Base-by-base conservation (phyloP, 164 flowering plant genomes). In the Tetracentron sinense region DNA sequence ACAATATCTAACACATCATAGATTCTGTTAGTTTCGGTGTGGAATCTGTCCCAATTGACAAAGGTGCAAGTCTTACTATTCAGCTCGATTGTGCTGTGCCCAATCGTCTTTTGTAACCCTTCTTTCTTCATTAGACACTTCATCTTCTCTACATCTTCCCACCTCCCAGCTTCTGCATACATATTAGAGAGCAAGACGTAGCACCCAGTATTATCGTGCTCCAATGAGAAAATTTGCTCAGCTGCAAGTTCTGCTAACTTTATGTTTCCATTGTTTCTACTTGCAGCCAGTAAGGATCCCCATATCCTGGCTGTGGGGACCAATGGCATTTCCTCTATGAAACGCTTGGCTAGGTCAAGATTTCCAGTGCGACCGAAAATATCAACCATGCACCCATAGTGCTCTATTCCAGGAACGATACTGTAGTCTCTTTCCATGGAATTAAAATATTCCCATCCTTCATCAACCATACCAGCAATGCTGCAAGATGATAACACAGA, bases 321-420 rank as follows among this genome's bases (percentile, higher is more conserved):
- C 47, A 80, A 23, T 0, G 88, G 91, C 84, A 88, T 81, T 65
- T 74, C 72, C 11, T 74, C 64, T 29, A 88, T 77, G 57, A 88
- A 78, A 6, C 20, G 44, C 49, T 69, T 72, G 47, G 84, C 87
- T 14, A 0, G 51, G 16, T 74, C 80, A 46, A 83, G 79, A 22
- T 78, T 47, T 29, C 89, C 82, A 0, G 51, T 52, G 8, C 89
- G 88, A 42, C 91, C 89, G 26, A 88, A 58, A 48, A 86, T 81
- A 81, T 88, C 95, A 28, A 86, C 67, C 73, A 88, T 74, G 66
- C 86, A 84, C 5, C 86, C 89, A 52, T 77, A 86, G 69, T 88
- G 95, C 69, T 86, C 89, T 42, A 88, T 80, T 66, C 72, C 75
- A 4, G 89, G 88, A 42, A 78, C 76, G 29, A 88, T 78, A 7